A percentile compares a stretch with the other conserved stretches of the same genome.
Conservation (phyloP, 2,329 filamentous ascomycete genomes). For the Hawksworthiomyces lignivorus region DNA sequence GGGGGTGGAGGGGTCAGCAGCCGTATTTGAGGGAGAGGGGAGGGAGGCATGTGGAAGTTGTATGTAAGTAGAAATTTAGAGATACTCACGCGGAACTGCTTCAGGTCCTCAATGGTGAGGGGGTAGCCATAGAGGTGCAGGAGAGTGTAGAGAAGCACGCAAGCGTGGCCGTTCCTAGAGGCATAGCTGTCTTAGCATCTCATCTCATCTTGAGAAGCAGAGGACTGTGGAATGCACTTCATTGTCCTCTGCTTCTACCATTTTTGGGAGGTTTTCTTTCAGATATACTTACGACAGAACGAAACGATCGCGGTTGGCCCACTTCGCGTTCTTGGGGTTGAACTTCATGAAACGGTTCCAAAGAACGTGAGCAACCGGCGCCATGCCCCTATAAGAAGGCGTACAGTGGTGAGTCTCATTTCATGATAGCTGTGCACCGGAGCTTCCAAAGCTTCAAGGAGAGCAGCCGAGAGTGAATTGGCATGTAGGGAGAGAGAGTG, state of each 20-base stretch:
- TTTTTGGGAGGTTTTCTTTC: too few relatives aligned
- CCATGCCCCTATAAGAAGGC: conserved; percentile 57
- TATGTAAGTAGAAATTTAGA: background rate
- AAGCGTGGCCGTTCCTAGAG: conserved; percentile 87
- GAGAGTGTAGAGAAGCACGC: conserved; percentile 98
- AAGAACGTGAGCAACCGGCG: conserved; percentile 89
- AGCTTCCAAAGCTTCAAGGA: too few relatives aligned
- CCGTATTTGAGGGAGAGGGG: background rate
- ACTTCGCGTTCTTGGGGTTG: conserved; percentile 98
- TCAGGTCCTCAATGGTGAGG: conserved; percentile 82
- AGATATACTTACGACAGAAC: conserved; percentile 77
- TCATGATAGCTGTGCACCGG: too few relatives aligned
- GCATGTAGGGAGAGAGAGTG: too few relatives aligned
- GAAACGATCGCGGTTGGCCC: conserved; percentile 96
- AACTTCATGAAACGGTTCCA: conserved; percentile 99
- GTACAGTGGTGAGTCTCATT: conserved; percentile 22
- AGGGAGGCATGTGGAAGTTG: too few relatives aligned
- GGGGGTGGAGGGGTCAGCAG: too few relatives aligned
- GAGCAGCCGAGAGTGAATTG: too few relatives aligned
- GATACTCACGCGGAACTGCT: conserved; percentile 82
- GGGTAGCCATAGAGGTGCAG: conserved; percentile 94
- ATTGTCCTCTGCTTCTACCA: too few relatives aligned
- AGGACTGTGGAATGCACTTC: background rate
- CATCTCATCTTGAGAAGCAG: background rate
- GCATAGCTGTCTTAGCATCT: conserved; percentile 8